Conservation (phyloP, 768 basidiomycete genomes). For the Daedaleopsis nitida region DNA sequence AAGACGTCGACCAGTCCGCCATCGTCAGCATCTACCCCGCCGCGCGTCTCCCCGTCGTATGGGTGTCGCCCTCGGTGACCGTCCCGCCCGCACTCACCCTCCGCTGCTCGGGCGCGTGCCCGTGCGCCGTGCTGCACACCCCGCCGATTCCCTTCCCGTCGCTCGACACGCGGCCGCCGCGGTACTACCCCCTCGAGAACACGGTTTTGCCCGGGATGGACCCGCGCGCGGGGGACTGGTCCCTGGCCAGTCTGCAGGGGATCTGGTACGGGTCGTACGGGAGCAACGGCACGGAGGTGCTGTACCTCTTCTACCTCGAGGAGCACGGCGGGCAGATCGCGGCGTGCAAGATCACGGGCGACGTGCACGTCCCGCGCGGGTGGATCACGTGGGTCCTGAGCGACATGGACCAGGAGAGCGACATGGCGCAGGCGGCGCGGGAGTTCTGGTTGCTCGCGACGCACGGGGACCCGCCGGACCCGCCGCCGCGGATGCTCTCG, state of each 20-base stretch:
- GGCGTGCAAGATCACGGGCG: conserved; percentile 24
- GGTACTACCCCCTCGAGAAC: conserved; percentile 22
- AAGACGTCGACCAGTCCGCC: conserved; percentile 8
- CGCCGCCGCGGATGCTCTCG: background rate
- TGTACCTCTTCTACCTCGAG: conserved; percentile 9
- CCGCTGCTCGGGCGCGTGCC: background rate
- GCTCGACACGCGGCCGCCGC: conserved; percentile 13
- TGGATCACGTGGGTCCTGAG: conserved; percentile 17
- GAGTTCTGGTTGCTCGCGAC: background rate
- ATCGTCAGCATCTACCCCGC: conserved; percentile 19
- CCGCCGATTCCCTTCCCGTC: conserved; percentile 7
- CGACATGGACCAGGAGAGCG: background rate
- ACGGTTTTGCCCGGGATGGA: conserved; percentile 1
- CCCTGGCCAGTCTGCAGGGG: conserved; percentile 9
- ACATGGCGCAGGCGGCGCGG: background rate
- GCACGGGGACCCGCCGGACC: background rate
- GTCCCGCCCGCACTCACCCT: conserved; percentile 21
- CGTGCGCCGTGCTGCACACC: conserved; percentile 2
- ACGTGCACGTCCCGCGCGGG: conserved; percentile 22
- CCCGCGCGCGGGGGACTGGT: conserved; percentile 9
- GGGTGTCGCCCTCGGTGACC: conserved; percentile 1
- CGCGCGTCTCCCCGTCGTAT: conserved; percentile 22
- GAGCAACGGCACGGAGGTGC: conserved; percentile 16
- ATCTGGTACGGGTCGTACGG: conserved; percentile 24
- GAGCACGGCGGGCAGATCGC: conserved; percentile 1